phyloP scores from a whole-genome alignment of 495 filamentous ascomycete species.

The Annulohypoxylon bovei region DNA sequence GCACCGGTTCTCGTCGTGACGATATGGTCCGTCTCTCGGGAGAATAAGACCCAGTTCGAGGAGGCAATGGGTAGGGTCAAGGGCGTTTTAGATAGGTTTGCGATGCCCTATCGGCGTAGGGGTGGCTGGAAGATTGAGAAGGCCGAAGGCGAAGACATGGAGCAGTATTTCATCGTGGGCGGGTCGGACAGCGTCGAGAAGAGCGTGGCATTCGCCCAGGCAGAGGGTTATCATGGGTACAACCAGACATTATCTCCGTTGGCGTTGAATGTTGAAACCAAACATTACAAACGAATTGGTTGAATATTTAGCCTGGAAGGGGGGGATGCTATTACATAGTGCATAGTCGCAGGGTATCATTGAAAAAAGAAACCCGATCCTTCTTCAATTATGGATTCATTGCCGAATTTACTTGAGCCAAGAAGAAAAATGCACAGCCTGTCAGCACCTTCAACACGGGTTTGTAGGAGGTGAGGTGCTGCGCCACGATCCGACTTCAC shows the following conservation, averaged over 20 bases:
- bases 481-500: slow-evolving; percentile 20
- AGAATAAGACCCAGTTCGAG: slow-evolving; percentile 1
- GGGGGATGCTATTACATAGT: background rate
- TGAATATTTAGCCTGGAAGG: background rate
- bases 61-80: slow-evolving; percentile 1
- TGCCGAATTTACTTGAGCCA: background rate
- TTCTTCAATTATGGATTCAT: background rate
- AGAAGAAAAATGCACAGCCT: background rate
- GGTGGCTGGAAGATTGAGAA: slow-evolving; percentile 22
- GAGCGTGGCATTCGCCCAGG: background rate
- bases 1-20: slow-evolving; percentile 8
- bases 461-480: slow-evolving; percentile 12
- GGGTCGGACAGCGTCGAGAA: slow-evolving; percentile 3
- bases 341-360: background rate
- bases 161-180: slow-evolving; percentile 1
- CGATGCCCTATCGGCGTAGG: slow-evolving; percentile 10
- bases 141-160: background rate
- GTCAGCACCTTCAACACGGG: background rate
- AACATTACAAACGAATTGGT: slow-evolving; percentile 14
- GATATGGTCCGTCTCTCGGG: background rate
- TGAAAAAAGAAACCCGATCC: background rate
- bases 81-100: background rate
- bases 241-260: background rate
- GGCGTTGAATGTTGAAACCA: slow-evolving; percentile 5
- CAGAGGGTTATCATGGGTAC: background rate